Evolutionary conservation across 495 filamentous ascomycete species (phyloP).

Genomic region (Penicillium macrosclerotiorum): DNA sequence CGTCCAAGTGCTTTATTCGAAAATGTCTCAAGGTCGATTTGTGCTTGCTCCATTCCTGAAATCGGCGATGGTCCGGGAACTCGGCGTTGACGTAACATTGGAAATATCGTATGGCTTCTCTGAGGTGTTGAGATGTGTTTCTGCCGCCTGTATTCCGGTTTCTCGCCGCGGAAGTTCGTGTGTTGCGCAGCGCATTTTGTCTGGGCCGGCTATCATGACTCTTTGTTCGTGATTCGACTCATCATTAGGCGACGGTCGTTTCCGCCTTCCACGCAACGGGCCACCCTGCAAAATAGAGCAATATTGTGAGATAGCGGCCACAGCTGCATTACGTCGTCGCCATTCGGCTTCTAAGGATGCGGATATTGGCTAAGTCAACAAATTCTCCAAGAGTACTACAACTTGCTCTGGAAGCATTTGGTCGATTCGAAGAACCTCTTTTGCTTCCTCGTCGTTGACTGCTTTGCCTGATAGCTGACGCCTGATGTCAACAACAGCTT

Average conservation of each 20-base stretch:
- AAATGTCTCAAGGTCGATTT: no score
- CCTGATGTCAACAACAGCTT: slow-evolving; percentile 24
- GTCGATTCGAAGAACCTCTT: slow-evolving; percentile 17
- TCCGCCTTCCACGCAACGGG: slow-evolving; percentile 19
- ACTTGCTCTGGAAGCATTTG: slow-evolving; percentile 23
- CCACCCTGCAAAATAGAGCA: slow-evolving; percentile 20
- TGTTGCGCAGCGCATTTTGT: no score
- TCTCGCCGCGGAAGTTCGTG: no score
- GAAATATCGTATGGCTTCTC: no score
- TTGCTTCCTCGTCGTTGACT: slow-evolving; percentile 20
- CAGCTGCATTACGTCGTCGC: slow-evolving; percentile 20
- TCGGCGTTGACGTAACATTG: no score
- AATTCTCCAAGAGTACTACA: slow-evolving; percentile 23
- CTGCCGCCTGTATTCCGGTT: no score
- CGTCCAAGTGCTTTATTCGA: no score
- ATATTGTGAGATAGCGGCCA: slow-evolving; percentile 18
- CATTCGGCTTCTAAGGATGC: slow-evolving; percentile 28
- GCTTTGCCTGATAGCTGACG: slow-evolving; percentile 20
- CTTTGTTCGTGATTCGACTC: slow-evolving; percentile 6
- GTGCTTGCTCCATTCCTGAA: no score
- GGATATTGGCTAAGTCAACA: slow-evolving; percentile 29
- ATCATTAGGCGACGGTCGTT: slow-evolving; percentile 12
- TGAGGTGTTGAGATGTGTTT: no score
- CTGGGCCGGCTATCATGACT: no score
- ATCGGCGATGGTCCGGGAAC: no score